phyloP scores from a whole-genome alignment of 2,329 filamentous ascomycete genomes.

The Aspergillus phoenicis region DNA sequence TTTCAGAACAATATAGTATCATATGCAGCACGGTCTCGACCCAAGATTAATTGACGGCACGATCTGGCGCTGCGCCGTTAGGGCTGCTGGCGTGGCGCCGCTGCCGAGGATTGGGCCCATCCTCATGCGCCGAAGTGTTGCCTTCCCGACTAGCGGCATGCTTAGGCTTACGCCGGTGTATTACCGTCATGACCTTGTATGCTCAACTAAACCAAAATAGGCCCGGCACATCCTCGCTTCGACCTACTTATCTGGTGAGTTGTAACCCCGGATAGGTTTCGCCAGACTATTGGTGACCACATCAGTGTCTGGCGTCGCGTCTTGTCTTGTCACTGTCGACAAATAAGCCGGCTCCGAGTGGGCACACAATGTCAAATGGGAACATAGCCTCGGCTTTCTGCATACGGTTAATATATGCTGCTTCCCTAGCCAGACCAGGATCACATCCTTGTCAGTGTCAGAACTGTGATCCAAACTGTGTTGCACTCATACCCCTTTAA shows the following conservation, averaged over 20 bases:
- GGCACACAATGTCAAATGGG: too few relatives aligned
- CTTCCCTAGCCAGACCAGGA: background rate
- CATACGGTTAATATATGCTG: background rate
- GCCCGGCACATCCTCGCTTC: conserved; percentile 7
- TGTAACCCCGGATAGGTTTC: background rate
- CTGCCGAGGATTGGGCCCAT: background rate
- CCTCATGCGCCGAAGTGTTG: background rate
- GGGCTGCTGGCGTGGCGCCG: background rate
- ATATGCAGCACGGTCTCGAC: background rate
- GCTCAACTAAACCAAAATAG: conserved; percentile 1
- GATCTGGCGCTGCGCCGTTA: background rate
- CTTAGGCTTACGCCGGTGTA: background rate
- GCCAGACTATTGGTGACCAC: background rate
- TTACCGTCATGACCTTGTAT: conserved; percentile 6
- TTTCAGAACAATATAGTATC: background rate
- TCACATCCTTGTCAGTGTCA: background rate
- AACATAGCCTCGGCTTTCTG: background rate
- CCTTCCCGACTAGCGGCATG: conserved; percentile 5
- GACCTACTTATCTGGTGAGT: conserved; percentile 5
- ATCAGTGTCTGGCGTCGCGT: background rate
- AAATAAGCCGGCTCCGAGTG: too few relatives aligned
- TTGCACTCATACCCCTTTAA: background rate
- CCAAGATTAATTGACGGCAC: background rate
- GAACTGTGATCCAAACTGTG: background rate
- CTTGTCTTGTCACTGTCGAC: background rate